These are phyloP conservation scores for Ailanthus altissimus DNA, from an alignment of 345 rosid species.

Conservation along the genomic window DNA sequence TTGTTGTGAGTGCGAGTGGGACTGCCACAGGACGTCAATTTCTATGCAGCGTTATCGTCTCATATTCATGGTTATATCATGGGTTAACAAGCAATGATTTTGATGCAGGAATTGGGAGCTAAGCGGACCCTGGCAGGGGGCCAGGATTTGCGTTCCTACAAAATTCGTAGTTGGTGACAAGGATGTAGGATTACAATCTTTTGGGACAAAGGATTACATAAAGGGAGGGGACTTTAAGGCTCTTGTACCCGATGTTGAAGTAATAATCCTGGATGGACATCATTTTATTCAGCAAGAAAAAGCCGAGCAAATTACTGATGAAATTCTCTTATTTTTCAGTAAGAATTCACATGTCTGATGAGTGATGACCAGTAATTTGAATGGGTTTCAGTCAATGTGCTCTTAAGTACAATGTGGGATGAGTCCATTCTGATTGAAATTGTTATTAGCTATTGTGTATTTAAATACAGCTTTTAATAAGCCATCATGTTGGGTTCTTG, in stretches of 20 bases:
- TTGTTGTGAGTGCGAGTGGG: too few relatives aligned
- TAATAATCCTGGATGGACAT: constrained; percentile 25
- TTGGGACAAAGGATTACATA: constrained; percentile 24
- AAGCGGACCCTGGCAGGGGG: constrained; percentile 30
- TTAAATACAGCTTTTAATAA: too few relatives aligned
- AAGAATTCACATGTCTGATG: not conserved
- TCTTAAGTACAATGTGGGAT: not conserved
- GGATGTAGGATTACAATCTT: constrained; percentile 18
- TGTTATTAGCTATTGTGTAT: not conserved
- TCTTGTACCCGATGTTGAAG: constrained; percentile 27
- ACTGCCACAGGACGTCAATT: too few relatives aligned
- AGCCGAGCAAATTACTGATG: constrained; percentile 21
- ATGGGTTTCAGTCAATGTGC: not conserved
- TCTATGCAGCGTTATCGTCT: too few relatives aligned
- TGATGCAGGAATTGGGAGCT: constrained; percentile 33
- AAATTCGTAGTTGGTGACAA: constrained; percentile 31
- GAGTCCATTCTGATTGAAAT: not conserved
- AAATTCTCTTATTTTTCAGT: constrained; percentile 20
- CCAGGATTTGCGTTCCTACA: constrained; percentile 26
- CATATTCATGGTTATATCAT: too few relatives aligned
- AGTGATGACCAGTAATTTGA: too few relatives aligned
- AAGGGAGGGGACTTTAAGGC: constrained; percentile 19
- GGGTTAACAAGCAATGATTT: too few relatives aligned
- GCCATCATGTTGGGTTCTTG: not conserved
- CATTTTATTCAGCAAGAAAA: constrained; percentile 34